Evolutionary conservation across 106 monocot genomes (phyloP).

Genomic region (Chionographis japonica): DNA sequence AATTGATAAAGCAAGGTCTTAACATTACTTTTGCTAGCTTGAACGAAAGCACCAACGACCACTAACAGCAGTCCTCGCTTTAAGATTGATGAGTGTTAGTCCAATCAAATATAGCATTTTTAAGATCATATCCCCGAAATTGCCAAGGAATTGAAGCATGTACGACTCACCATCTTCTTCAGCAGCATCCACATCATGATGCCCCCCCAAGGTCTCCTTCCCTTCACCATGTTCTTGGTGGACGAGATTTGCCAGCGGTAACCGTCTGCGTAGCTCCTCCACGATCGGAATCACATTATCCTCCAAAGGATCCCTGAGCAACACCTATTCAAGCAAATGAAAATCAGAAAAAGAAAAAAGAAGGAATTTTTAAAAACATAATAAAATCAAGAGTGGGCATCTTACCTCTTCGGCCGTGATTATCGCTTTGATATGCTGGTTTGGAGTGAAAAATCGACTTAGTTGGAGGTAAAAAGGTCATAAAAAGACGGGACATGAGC

Average conservation of each 20-base stretch:
- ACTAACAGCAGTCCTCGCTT: too few relatives aligned
- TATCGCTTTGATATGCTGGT: slow-evolving; percentile 95
- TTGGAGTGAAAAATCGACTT: slow-evolving; percentile 6
- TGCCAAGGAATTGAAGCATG: background rate
- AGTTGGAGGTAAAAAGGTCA: background rate
- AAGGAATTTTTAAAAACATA: background rate
- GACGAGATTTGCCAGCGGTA: slow-evolving; percentile 32
- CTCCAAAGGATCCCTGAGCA: slow-evolving; percentile 78
- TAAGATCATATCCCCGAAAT: background rate
- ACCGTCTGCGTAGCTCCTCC: slow-evolving; percentile 78
- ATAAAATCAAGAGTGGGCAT: background rate
- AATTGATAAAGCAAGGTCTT: too few relatives aligned
- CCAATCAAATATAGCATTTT: too few relatives aligned
- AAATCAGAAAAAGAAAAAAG: background rate
- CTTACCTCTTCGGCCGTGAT: slow-evolving; percentile 84
- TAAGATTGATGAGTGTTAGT: too few relatives aligned
- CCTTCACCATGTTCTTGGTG: slow-evolving; percentile 43
- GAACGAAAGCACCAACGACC: too few relatives aligned
- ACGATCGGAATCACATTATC: slow-evolving; percentile 92
- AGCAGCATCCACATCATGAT: slow-evolving; percentile 68
- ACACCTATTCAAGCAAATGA: slow-evolving; percentile 39
- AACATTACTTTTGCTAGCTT: too few relatives aligned
- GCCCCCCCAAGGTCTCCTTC: slow-evolving; percentile 32
- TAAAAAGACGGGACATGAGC: background rate
- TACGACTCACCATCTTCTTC: slow-evolving; percentile 80